Evolutionary conservation across 768 basidiomycete genomes (phyloP).

Genomic region (Pleurotus pulmonarius): DNA sequence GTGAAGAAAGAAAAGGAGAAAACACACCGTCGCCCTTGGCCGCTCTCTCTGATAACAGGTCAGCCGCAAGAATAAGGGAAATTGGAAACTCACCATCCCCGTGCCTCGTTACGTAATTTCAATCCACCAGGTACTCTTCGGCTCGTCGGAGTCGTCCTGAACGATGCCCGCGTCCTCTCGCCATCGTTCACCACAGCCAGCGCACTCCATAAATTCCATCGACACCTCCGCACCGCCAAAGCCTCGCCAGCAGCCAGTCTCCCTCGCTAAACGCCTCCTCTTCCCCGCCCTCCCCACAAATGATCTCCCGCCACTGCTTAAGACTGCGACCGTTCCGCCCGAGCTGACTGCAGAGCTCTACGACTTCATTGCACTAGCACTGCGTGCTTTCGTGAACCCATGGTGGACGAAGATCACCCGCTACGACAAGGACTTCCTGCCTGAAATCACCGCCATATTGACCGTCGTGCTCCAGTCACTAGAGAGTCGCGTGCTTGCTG

Average conservation of each 20-base stretch:
- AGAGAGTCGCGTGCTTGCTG: conserved; percentile 49
- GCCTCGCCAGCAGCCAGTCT: conserved; percentile 25
- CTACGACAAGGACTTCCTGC: conserved; percentile 80
- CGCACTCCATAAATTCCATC: conserved; percentile 4
- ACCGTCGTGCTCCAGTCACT: conserved; percentile 55
- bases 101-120: not conserved
- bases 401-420: conserved; percentile 87
- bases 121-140: not conserved
- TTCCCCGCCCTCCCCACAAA: conserved; percentile 48
- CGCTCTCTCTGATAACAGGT: not conserved
- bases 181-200: conserved; percentile 19
- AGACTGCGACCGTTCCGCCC: conserved; percentile 34
- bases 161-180: conserved; percentile 24
- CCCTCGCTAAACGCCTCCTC: conserved; percentile 56
- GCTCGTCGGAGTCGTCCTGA: conserved; percentile 6
- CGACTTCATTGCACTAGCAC: conserved; percentile 74
- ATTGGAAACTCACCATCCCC: not conserved
- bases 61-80: not conserved
- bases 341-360: conserved; percentile 71
- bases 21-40: not conserved
- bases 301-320: conserved; percentile 51
- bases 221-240: conserved; percentile 14
- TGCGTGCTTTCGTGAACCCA: conserved; percentile 74
- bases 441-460: conserved; percentile 61
- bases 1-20: not conserved